Evolutionary conservation across 305 asterid genomes (phyloP), one percentile per base, ranked within the genome.

Genomic region (Fraxinus baroniana): DNA sequence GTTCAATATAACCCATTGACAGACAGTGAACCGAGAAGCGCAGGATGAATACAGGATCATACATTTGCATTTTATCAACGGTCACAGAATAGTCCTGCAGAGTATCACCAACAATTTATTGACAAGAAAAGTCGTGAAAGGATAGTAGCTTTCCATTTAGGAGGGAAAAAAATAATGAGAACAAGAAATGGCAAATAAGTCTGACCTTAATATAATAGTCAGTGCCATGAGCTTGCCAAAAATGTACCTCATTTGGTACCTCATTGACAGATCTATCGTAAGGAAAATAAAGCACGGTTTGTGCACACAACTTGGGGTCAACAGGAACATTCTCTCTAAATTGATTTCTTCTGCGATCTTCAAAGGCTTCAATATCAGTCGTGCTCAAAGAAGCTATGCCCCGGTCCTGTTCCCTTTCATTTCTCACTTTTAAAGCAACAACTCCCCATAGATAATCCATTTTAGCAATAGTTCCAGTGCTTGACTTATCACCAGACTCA

Each of bases 21-120:
- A 96, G 97, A 86, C 98, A 87, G 86, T 96, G 98, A 78, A 89
- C 86, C 24, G 98, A 91, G 86, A 96, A 92, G 74, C 86, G 94
- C 82, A 96, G 90, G 90, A 96, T 92, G 92, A 92, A 94, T 81
- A 91, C 88, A 52, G 99, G 99, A 89, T 96, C 97, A 75, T 96
- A 96, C 60, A 84, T 86, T 55, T 86, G 91, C 88, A 86, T 87
- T 81, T 86, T 91, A 86, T 82, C 86, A 75, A 71, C 81, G 41
- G 84, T 81, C 84, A 86, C 73, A 17, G 66, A 72, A 81, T 81
- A 49, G n/a, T 78, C 93, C 98, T 94, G 96, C 80, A 86, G 76
- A 66, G 71, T 41, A 79, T 57, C 80, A 83, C 55, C 71, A 76
- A 41, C 26, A 75, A 64, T 78, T 80, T 60, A 81, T 52, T 33